A percentile compares a stretch with the other conserved stretches of the same genome.
phyloP scores from a whole-genome alignment of 768 basidiomycete genomes.

The Phylloporus rhodoxanthus region DNA sequence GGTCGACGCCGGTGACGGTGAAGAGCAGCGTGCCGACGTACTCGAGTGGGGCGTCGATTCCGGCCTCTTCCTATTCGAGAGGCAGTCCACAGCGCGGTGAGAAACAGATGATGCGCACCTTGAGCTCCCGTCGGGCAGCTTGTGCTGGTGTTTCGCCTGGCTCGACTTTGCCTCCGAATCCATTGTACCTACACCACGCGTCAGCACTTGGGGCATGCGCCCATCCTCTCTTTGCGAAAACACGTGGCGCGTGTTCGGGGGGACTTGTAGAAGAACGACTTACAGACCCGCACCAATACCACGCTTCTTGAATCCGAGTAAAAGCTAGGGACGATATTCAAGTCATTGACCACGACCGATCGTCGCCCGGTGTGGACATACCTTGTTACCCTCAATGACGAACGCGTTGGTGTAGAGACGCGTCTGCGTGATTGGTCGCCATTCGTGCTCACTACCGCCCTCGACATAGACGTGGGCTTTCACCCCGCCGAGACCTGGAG shows the following conservation, averaged over 20 bases:
- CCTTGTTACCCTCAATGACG: constrained; percentile 35
- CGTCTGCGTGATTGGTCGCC: constrained; percentile 40
- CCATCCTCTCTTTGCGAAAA: background rate
- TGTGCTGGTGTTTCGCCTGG: constrained; percentile 57
- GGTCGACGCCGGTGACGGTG: constrained; percentile 44
- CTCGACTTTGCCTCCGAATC: constrained; percentile 88
- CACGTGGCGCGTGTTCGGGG: background rate
- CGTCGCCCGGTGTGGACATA: background rate
- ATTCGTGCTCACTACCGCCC: constrained; percentile 37
- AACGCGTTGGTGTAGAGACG: constrained; percentile 69
- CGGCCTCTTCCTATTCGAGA: constrained; percentile 68
- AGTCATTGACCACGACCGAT: no score
- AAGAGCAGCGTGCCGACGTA: constrained; percentile 64
- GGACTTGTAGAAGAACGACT: constrained; percentile 9
- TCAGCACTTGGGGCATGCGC: background rate
- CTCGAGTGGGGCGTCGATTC: constrained; percentile 56
- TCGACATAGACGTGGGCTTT: constrained; percentile 29
- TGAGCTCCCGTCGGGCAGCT: constrained; percentile 72
- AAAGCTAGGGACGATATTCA: no score
- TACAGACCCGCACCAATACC: constrained; percentile 66
- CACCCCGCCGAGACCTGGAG: constrained; percentile 39
- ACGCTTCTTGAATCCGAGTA: constrained; percentile 56
- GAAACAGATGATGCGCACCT: constrained; percentile 33
- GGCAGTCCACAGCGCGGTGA: background rate
- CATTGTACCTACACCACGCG: constrained; percentile 58